phyloP scores from a whole-genome alignment of 2,329 filamentous ascomycete species.

The Alternaria sp. region DNA sequence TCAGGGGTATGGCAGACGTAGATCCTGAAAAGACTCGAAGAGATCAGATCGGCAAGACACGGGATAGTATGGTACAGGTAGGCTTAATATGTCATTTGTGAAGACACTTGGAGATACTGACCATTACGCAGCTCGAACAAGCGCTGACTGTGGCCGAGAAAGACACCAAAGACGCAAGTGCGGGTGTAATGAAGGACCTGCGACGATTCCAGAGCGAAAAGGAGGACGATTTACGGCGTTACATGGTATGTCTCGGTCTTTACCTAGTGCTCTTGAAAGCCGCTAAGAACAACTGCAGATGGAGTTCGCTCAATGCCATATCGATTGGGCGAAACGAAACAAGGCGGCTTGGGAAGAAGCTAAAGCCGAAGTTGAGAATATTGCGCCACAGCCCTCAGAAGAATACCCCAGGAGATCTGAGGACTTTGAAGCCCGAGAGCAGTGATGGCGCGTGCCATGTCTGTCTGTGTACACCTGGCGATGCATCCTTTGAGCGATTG shows the following conservation, averaged over 20 bases:
- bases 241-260: slow-evolving; percentile 76
- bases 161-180: slow-evolving; percentile 91
- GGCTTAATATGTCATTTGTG: background rate
- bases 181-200: slow-evolving; percentile 85
- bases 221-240: slow-evolving; percentile 88
- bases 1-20: slow-evolving; percentile 94
- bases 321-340: slow-evolving; percentile 92
- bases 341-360: slow-evolving; percentile 94
- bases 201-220: slow-evolving; percentile 95
- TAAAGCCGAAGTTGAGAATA: slow-evolving; percentile 84
- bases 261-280: background rate
- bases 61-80: slow-evolving; percentile 71
- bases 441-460: background rate
- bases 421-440: slow-evolving; percentile 14
- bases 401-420: slow-evolving; percentile 27
- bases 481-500: background rate
- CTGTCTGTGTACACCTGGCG: background rate
- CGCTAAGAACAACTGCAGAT: slow-evolving; percentile 61
- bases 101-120: background rate
- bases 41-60: slow-evolving; percentile 94
- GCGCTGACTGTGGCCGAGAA: slow-evolving; percentile 85
- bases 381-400: slow-evolving; percentile 57
- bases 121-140: slow-evolving; percentile 71
- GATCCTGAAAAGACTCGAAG: slow-evolving; percentile 91
- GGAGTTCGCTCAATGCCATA: slow-evolving; percentile 88